Conservation (phyloP, 2,329 filamentous ascomycete genomes). For the Metarhizium rileyi region DNA sequence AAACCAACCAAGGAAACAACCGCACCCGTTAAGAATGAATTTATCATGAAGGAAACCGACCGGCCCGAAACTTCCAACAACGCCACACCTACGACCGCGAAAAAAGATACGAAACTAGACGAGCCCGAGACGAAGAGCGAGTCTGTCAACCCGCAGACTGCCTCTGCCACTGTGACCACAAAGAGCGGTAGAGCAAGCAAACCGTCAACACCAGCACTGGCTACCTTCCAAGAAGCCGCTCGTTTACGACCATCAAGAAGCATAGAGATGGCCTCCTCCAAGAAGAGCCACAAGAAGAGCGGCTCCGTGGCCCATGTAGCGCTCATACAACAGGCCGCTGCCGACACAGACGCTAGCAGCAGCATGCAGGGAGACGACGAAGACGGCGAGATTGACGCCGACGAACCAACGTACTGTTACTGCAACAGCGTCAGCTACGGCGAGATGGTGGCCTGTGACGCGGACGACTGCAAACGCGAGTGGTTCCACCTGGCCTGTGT, state of each 20-base stretch:
- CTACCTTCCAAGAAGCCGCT: conserved; percentile 47
- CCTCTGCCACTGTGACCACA: conserved; percentile 42
- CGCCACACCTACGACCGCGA: conserved; percentile 22
- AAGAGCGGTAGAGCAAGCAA: conserved; percentile 59
- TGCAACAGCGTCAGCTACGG: conserved; percentile 74
- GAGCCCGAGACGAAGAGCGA: conserved; percentile 28
- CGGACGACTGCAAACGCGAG: conserved; percentile 60
- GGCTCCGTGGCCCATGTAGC: conserved; percentile 26
- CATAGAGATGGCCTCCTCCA: conserved; percentile 34
- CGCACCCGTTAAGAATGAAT: conserved; percentile 22
- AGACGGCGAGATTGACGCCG: conserved; percentile 53
- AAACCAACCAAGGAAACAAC: conserved; percentile 42
- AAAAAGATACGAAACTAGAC: conserved; percentile 35
- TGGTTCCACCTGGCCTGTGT: conserved; percentile 83
- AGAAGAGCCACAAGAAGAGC: conserved; percentile 52
- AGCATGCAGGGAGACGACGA: conserved; percentile 30
- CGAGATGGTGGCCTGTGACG: conserved; percentile 77
- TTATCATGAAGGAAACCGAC: conserved; percentile 24
- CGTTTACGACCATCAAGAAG: conserved; percentile 46
- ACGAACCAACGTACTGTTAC: conserved; percentile 70
- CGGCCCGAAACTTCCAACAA: conserved; percentile 15
- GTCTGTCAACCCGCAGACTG: conserved; percentile 25
- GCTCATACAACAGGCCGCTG: conserved; percentile 22
- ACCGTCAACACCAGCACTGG: conserved; percentile 53
- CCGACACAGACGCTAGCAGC: conserved; percentile 33